Evolutionary conservation across 2,329 filamentous ascomycete genomes (phyloP).

Genomic region (Pezicula rhizophila): DNA sequence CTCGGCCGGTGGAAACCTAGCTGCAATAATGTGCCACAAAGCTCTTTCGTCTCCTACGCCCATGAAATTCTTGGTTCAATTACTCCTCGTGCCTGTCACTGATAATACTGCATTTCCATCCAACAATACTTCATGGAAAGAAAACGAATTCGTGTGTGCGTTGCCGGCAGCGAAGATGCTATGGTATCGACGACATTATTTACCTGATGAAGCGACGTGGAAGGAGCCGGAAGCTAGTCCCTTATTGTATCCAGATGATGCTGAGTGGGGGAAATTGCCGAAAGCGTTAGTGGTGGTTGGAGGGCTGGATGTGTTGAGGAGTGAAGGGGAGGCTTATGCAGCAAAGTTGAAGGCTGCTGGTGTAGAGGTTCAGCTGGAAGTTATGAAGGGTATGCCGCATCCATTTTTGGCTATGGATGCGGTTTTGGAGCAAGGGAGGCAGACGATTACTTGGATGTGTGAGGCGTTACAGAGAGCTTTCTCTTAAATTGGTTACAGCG

Average conservation of each 20-base stretch:
- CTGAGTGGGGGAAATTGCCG: conserved; percentile 40
- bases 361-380: conserved; percentile 39
- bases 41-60: conserved; percentile 22
- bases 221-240: conserved; percentile 47
- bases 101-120: conserved; percentile 47
- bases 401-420: conserved; percentile 54
- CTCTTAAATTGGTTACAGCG: background rate
- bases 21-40: conserved; percentile 46
- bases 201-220: conserved; percentile 41
- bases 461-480: conserved; percentile 18
- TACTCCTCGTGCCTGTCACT: conserved; percentile 51
- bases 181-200: conserved; percentile 54
- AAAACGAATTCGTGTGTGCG: conserved; percentile 44
- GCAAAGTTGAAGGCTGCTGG: conserved; percentile 40
- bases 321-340: conserved; percentile 47
- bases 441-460: conserved; percentile 38
- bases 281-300: conserved; percentile 47
- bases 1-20: conserved; percentile 47
- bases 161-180: conserved; percentile 52
- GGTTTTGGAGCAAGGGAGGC: conserved; percentile 42
- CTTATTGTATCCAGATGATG: conserved; percentile 41
- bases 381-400: conserved; percentile 51
- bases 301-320: conserved; percentile 49
- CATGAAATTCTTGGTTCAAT: conserved; percentile 38
- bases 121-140: conserved; percentile 41